Percentiles rank a stretch among this genome's conserved stretches.
phyloP scores from a whole-genome alignment of 139 green algal species.

The Choricystis sp. region DNA sequence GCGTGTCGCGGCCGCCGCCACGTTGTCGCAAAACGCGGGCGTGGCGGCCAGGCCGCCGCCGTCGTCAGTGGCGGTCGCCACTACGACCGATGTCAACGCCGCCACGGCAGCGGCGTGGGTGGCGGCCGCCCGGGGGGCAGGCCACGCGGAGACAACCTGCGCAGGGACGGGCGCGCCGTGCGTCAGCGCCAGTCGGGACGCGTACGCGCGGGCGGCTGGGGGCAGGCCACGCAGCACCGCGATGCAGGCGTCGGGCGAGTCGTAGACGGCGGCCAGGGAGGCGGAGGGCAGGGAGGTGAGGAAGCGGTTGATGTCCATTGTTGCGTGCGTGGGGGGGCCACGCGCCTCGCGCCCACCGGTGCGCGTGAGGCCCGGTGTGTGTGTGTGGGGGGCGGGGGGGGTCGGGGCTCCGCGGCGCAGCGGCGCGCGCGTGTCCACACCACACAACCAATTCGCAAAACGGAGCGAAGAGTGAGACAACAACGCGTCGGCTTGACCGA shows the following conservation, averaged over 20 bases:
- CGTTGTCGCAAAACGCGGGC: neutral
- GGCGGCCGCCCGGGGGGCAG: no score
- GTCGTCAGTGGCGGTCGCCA: neutral
- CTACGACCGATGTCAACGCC: neutral
- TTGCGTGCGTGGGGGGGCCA: no score
- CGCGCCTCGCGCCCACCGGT: no score
- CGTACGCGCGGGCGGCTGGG: neutral
- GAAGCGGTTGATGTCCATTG: neutral
- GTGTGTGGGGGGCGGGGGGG: no score
- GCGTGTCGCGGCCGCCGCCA: neutral
- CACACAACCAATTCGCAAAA: no score
- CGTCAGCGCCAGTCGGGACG: neutral
- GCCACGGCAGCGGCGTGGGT: neutral
- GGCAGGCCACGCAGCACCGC: neutral
- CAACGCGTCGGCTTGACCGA: no score
- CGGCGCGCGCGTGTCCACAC: no score
- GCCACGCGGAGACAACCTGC: neutral
- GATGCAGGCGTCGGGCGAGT: neutral
- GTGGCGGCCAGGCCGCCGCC: neutral
- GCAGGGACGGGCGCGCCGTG: no score
- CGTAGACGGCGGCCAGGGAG: neutral
- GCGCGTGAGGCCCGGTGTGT: no score
- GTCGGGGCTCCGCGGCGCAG: no score
- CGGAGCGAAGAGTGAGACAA: no score
- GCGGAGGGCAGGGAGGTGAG: neutral